These are phyloP conservation scores for Helianthus tuberosus DNA, from an alignment of 129 eudicot species.

Conservation along the genomic window DNA sequence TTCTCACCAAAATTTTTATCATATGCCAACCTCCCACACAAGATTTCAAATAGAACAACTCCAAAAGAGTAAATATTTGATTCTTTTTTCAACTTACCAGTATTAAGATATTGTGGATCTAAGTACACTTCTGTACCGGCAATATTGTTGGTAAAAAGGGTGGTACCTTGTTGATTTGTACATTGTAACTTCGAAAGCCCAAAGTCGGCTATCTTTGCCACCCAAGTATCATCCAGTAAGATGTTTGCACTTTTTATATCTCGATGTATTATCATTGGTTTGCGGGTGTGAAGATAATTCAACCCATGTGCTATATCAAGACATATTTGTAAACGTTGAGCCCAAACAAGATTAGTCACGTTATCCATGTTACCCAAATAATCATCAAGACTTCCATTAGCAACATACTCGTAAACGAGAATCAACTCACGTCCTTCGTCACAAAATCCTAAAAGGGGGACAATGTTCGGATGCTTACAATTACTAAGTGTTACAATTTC, in stretches of 20 bases:
- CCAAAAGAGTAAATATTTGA: constrained; percentile 4
- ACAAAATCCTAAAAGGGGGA: not conserved
- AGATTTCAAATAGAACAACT: constrained; percentile 6
- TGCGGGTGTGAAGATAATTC: not conserved
- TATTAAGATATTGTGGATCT: not conserved
- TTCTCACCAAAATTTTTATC: not conserved
- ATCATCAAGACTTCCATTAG: constrained; percentile 4
- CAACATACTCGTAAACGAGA: not conserved
- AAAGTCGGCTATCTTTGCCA: not conserved
- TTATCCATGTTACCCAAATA: constrained; percentile 9
- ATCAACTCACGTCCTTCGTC: not conserved
- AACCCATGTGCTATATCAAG: constrained; percentile 18
- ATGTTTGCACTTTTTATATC: constrained; percentile 10
- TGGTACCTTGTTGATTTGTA: not conserved
- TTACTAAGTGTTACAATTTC: constrained; percentile 10
- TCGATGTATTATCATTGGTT: not conserved
- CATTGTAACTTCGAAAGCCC: not conserved
- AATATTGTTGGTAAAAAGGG: not conserved
- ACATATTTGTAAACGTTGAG: constrained; percentile 4
- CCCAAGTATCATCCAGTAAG: not conserved
- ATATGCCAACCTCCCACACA: constrained; percentile 14
- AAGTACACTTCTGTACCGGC: not conserved
- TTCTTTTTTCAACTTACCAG: constrained; percentile 1
- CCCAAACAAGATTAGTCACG: constrained; percentile 3
- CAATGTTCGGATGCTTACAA: constrained; percentile 6